phyloP scores from a whole-genome alignment of 306 rosid genomes.

The Sesbania bispinosa region DNA sequence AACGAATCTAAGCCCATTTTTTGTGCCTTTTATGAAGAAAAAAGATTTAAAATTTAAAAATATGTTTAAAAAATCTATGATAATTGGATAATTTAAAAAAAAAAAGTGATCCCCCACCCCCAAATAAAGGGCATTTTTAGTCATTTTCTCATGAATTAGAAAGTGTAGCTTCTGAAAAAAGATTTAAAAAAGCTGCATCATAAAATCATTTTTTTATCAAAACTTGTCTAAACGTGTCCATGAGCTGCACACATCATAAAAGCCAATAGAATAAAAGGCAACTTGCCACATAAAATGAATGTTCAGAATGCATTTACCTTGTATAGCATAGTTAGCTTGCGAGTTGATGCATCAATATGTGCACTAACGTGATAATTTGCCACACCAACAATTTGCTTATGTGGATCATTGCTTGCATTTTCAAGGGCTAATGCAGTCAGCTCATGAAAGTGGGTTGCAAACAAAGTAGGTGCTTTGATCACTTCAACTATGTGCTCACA shows the following conservation, averaged over 20 bases:
- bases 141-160: background rate
- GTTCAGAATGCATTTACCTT: constrained; percentile 55
- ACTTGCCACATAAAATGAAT: background rate
- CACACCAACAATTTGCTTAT: constrained; percentile 69
- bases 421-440: constrained; percentile 77
- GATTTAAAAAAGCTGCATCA: background rate
- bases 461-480: constrained; percentile 90
- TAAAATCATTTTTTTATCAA: background rate
- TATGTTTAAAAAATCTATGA: background rate
- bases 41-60: background rate
- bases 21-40: background rate
- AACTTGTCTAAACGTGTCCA: background rate
- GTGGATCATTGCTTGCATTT: constrained; percentile 37
- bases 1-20: background rate
- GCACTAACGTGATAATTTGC: constrained; percentile 96
- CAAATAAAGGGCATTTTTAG: background rate
- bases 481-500: constrained; percentile 89
- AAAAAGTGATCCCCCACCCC: background rate
- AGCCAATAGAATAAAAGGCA: background rate
- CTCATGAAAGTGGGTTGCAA: constrained; percentile 97
- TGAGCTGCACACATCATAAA: background rate
- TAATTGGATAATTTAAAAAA: background rate
- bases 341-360: constrained; percentile 84
- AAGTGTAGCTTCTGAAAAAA: background rate
- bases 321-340: constrained; percentile 90